These are phyloP conservation scores for Amylostereum areolatum DNA, from an alignment of 1,284 basidiomycete species.

Conservation along the genomic window DNA sequence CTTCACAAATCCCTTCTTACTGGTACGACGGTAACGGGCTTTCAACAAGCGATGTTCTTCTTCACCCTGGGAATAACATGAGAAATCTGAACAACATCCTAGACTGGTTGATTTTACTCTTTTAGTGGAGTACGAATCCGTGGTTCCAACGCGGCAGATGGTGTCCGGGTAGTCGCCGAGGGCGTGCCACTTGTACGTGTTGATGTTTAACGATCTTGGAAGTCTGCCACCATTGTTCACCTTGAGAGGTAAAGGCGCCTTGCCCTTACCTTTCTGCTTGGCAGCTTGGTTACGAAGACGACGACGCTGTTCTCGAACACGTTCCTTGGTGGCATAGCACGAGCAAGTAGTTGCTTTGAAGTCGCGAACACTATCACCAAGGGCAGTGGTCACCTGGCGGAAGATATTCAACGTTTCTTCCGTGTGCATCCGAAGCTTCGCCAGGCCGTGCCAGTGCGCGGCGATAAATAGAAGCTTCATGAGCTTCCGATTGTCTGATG, in stretches of 20 bases:
- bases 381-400: constrained; percentile 8
- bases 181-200: constrained; percentile 19
- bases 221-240: neutral
- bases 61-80: constrained; percentile 13
- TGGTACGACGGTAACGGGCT: constrained; percentile 12
- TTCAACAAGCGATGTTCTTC: constrained; percentile 15
- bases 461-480: constrained; percentile 16
- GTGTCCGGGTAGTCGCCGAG: constrained; percentile 17
- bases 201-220: constrained; percentile 11
- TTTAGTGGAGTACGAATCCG: constrained; percentile 17
- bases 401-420: constrained; percentile 15
- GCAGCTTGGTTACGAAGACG: too few relatives aligned
- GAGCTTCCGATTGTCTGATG: constrained; percentile 13
- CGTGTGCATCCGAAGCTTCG: constrained; percentile 25
- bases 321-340: neutral
- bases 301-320: neutral
- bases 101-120: constrained; percentile 14
- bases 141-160: constrained; percentile 14
- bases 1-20: constrained; percentile 2
- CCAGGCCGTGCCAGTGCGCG: constrained; percentile 21
- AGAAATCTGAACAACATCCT: neutral
- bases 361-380: constrained; percentile 12
- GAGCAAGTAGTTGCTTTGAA: constrained; percentile 13
- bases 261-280: neutral
- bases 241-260: neutral